phyloP scores from a whole-genome alignment of 1,284 basidiomycete genomes.

The Cryptococcus hybrid region DNA sequence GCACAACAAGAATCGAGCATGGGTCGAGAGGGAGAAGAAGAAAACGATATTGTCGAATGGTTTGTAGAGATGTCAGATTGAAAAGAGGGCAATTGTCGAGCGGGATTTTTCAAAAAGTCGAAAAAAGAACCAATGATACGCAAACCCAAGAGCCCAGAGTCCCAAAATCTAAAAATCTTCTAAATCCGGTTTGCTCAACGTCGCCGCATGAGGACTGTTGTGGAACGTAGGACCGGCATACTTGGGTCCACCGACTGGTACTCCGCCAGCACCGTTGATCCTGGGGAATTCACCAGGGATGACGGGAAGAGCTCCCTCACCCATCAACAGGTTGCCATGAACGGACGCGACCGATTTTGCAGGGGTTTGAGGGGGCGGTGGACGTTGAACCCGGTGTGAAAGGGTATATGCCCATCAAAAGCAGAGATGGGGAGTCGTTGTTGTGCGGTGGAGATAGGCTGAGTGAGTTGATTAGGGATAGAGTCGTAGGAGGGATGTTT shows the following conservation, averaged over 20 bases:
- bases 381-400: conserved; percentile 40
- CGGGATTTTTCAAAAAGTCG: background rate
- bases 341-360: conserved; percentile 17
- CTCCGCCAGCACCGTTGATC: conserved; percentile 6
- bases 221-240: conserved; percentile 50
- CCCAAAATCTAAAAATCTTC: conserved; percentile 39
- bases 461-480: conserved; percentile 3
- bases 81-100: no score
- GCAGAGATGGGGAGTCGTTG: conserved; percentile 18
- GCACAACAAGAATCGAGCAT: background rate
- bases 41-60: background rate
- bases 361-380: conserved; percentile 46
- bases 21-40: background rate
- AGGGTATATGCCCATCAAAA: conserved; percentile 30
- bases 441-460: conserved; percentile 1
- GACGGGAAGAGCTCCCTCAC: conserved; percentile 13
- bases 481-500: conserved; percentile 30
- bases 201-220: conserved; percentile 42
- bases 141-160: background rate
- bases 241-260: conserved; percentile 16
- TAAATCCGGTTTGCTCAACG: conserved; percentile 44
- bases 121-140: no score
- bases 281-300: conserved; percentile 40
- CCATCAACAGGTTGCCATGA: conserved; percentile 7
- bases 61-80: no score